Conservation (phyloP, 139 green algal species). For the Volvox reticuliferus region DNA sequence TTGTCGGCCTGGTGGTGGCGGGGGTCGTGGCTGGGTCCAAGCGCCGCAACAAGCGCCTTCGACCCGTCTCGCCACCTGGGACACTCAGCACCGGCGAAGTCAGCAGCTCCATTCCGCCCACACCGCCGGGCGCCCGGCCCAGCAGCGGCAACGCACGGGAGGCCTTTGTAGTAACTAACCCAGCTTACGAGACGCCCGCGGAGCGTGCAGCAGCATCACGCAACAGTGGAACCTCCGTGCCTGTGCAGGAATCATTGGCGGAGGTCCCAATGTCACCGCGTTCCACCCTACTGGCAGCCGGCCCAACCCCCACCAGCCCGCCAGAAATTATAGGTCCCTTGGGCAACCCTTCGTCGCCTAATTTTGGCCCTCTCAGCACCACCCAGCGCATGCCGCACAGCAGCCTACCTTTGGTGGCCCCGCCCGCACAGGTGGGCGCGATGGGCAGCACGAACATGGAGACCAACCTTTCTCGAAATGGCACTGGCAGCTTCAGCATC, state of each 20-base stretch:
- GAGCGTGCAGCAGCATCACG: background rate
- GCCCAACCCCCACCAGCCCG: background rate
- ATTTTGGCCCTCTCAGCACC: background rate
- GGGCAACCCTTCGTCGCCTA: too few relatives aligned
- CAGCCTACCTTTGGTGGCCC: background rate
- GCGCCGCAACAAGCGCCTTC: background rate
- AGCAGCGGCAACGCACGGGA: background rate
- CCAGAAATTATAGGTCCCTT: background rate
- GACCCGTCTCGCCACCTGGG: background rate
- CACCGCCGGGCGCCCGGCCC: background rate
- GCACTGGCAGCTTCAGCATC: background rate
- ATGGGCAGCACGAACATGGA: background rate
- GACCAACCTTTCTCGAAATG: background rate
- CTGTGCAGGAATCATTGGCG: too few relatives aligned
- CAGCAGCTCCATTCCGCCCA: background rate
- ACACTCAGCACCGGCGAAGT: background rate
- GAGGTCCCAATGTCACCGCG: background rate
- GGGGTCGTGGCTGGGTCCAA: background rate
- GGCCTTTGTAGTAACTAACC: slow-evolving; percentile 7
- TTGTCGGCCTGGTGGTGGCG: background rate
- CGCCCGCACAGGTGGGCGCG: background rate
- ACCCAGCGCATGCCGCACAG: background rate
- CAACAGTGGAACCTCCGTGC: too few relatives aligned
- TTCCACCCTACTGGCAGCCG: background rate
- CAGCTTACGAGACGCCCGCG: slow-evolving; percentile 7